phyloP scores from a whole-genome alignment of 169 alveolate species.

The Eimeria praecox region DNA sequence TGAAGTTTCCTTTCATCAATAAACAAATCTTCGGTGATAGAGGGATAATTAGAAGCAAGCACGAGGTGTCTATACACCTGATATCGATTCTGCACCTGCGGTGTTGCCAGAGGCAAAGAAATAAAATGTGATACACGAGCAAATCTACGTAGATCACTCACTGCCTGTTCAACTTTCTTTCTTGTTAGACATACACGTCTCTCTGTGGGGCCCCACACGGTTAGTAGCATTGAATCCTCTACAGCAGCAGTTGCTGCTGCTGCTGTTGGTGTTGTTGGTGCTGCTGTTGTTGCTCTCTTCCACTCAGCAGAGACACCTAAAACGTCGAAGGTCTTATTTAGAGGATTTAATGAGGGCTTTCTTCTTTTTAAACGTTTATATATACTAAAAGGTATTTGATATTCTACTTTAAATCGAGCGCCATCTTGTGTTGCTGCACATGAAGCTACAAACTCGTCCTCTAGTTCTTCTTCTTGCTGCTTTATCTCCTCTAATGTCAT shows the following conservation, averaged over 20 bases:
- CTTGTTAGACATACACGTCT: background rate
- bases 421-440: constrained; percentile 15
- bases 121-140: constrained; percentile 40
- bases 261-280: no score
- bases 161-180: background rate
- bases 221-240: background rate
- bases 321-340: background rate
- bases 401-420: background rate
- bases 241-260: no score
- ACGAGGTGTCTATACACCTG: constrained; percentile 54
- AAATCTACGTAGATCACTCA: background rate
- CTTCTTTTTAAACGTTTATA: background rate
- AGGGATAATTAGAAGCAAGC: background rate
- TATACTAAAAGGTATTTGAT: background rate
- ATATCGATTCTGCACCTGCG: background rate
- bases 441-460: background rate
- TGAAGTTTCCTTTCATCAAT: background rate
- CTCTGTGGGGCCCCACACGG: constrained; percentile 12
- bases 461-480: constrained; percentile 6
- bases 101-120: constrained; percentile 40
- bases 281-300: background rate
- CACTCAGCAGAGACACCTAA: background rate
- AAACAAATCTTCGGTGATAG: constrained; percentile 35
- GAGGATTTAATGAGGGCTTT: background rate
- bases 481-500: background rate